Evolutionary conservation across 257 asterid species (phyloP).

Genomic region (Penstemon eatonii): DNA sequence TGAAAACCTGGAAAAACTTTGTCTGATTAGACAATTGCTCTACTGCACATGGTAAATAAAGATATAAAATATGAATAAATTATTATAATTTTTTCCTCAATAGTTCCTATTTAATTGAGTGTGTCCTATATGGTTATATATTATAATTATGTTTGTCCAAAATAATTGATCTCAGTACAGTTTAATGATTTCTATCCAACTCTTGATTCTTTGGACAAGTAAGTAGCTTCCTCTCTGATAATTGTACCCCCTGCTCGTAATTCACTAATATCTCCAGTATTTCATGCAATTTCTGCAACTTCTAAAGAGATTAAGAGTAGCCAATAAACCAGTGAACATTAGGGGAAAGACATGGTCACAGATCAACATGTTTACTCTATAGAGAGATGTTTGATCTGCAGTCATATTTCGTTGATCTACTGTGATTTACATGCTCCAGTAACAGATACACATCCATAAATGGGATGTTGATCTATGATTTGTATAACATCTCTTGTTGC

Average conservation of each 20-base stretch:
- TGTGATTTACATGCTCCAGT: constrained; percentile 16
- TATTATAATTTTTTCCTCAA: background rate
- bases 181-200: constrained; percentile 4
- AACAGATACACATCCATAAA: background rate
- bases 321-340: background rate
- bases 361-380: constrained; percentile 13
- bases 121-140: background rate
- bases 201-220: background rate
- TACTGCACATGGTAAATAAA: background rate
- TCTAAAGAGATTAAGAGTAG: constrained; percentile 10
- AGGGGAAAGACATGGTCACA: background rate
- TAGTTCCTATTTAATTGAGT: background rate
- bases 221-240: too few relatives aligned
- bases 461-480: constrained; percentile 17
- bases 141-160: background rate
- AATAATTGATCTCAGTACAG: background rate
- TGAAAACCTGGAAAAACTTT: background rate
- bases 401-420: background rate
- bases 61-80: background rate
- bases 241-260: too few relatives aligned
- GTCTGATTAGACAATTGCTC: background rate
- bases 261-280: too few relatives aligned
- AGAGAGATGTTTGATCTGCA: constrained; percentile 1
- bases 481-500: background rate
- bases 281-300: background rate